Evolutionary conservation across 2,329 filamentous ascomycete species (phyloP), one percentile per base, ranked within the genome.

Genomic region (Venturiaceae sp.): DNA sequence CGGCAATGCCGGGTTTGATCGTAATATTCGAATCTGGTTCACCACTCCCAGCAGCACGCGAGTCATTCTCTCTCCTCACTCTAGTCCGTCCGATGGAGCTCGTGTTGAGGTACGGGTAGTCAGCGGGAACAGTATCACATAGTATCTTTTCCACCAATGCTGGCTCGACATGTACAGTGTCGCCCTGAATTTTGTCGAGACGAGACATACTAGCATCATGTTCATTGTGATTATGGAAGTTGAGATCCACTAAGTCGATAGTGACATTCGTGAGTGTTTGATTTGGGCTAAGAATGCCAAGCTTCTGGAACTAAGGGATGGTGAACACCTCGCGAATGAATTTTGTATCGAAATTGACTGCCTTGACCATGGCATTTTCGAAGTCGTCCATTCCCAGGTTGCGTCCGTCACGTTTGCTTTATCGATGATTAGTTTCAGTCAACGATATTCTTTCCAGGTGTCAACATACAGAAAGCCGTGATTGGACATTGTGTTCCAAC

Each of bases 401-500:
- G 9, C 41, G 23, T 13, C 55, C 55, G 34, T 36, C 30, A 28
- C 58, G 33, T 8, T 28, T 37, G 16, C 39, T 57, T 19, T 23
- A 19, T 11, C 16, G 30, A 28, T 26, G 14, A 5, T 37, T 16
- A 39, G 21, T 56, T 53, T 52, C 13, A 9, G 16, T 13, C 28
- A 16, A 54, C 33, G 13, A 28, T 28, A 28, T 5, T 23, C 8
- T 14, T 23, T 52, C 39, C 14, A 58, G 14, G 26, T 33, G 8
- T 44, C 26, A 34, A 28, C 32, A 19, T 26, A 47, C 33, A 59
- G 46, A 26, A 58, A 60, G 33, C 58, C 54, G 36, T 60, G 58
- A 53, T 60, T 60, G 5, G 58, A n/a, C 23, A 58, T 52, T 5
- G 58, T 60, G 19, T 60, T 60, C 23, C 59, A 32, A 23, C 59